Base-by-base conservation (phyloP, 495 filamentous ascomycete species). In the Penicillium salamii region DNA sequence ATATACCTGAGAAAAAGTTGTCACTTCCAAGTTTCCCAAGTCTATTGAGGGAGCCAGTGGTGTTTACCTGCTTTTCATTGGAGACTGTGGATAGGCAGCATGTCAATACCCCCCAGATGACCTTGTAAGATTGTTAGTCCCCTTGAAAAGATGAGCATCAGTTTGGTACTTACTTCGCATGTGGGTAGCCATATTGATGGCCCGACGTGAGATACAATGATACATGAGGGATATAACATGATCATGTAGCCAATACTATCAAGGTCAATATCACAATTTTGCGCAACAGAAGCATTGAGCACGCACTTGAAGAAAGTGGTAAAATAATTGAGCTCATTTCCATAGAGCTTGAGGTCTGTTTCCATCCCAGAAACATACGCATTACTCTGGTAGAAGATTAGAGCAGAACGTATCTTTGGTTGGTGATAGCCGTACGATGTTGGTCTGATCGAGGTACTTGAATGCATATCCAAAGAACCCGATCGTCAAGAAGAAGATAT, bases 281-380 rank as follows among this genome's bases (percentile, higher is more conserved):
- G 15, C 21, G 38, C 4, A 14, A 28, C 5, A 21, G 7, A n/a
- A 26, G 3, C 1, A 15, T 7, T 13, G 12, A 21, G 19, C 8
- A 47, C 55, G 20, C 24, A 54, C 55, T 51, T 54, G 58, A 72
- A 74, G 26, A 69, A 58, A 8, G 71, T 74, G 18, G 70, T 68
- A 13, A 73, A 67, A 21, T 71, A 63, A 33, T 70, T 63, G 23
- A 71, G 61, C 59, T 76, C 59, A 54, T 76, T 76, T 44, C 69
- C 68, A 31, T 65, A 43, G 23, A 76, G 64, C 7, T 57, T 49
- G 33, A 59, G 29, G 21, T 59, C 52, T 12, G 37, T 42, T 19
- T 59, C 33, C 56, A 59, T 59, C 12, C 56, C 52, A 8, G 51
- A 52, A 1, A 59, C 56, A 37, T 59, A 59, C 2, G 56, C 56